Conservation (phyloP, 106 monocot species). For the Gastrodia elata region DNA sequence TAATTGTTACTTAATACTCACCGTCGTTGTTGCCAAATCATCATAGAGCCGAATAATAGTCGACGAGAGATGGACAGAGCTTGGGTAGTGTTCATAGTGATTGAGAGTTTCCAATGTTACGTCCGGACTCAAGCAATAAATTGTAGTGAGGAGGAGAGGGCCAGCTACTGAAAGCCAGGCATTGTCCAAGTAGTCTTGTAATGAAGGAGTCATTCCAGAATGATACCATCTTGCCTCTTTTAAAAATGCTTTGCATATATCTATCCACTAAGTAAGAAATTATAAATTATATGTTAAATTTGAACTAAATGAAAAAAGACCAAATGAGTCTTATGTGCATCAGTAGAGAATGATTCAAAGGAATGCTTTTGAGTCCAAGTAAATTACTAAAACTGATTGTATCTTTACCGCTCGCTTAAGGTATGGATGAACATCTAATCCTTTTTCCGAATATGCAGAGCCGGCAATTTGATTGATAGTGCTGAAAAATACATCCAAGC, state of each 20-base stretch:
- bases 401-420: background rate
- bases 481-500: constrained; percentile 14
- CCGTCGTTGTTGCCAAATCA: constrained; percentile 13
- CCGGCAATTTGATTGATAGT: constrained; percentile 12
- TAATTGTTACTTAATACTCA: no score
- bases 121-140: background rate
- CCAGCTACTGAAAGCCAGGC: background rate
- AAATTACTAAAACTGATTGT: no score
- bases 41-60: constrained; percentile 3
- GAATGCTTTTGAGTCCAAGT: no score
- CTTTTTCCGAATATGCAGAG: background rate
- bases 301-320: no score
- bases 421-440: background rate
- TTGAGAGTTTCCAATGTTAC: background rate
- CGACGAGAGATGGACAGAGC: background rate
- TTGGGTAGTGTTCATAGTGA: background rate
- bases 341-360: no score
- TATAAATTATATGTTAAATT: no score
- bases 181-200: constrained; percentile 20
- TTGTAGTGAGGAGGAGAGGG: background rate
- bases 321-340: no score
- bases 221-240: constrained; percentile 22
- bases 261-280: constrained; percentile 14
- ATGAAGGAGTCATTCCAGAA: constrained; percentile 5
- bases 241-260: constrained; percentile 18